Conservation (phyloP, 2,329 filamentous ascomycete genomes). For the Fusarium sp. region DNA sequence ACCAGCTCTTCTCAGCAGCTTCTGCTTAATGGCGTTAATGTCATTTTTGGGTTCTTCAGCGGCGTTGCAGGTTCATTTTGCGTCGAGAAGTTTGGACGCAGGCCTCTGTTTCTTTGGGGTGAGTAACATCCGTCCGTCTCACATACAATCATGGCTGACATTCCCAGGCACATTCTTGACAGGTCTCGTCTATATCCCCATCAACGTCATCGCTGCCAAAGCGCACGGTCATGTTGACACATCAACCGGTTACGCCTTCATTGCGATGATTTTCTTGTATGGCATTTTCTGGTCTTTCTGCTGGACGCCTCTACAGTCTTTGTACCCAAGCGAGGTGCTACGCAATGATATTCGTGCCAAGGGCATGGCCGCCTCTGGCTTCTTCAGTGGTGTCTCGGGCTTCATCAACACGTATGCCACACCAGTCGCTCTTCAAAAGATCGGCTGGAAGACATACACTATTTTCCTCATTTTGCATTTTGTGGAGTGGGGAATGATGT, state of each 20-base stretch:
- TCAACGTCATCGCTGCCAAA: neutral
- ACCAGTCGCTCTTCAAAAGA: neutral
- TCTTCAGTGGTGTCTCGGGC: neutral
- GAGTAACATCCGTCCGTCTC: neutral
- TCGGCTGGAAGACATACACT: neutral
- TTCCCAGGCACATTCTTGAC: neutral
- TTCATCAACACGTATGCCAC: constrained; percentile 8
- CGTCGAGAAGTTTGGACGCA: neutral
- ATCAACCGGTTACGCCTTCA: neutral
- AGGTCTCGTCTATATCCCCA: constrained; percentile 1
- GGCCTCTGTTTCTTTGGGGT: neutral
- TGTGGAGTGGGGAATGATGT: neutral
- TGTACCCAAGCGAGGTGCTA: neutral
- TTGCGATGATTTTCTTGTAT: constrained; percentile 2
- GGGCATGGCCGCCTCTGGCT: neutral
- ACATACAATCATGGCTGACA: neutral
- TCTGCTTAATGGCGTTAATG: neutral
- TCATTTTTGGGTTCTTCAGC: neutral
- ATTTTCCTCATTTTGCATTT: constrained; percentile 1
- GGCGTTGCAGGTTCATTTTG: neutral
- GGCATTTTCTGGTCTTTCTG: neutral
- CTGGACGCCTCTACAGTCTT: constrained; percentile 1
- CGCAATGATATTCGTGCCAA: constrained; percentile 3
- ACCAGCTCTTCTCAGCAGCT: constrained; percentile 2
- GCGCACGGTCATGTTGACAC: neutral